Conservation (phyloP, 495 filamentous ascomycete genomes). For the Parathielavia appendiculata region DNA sequence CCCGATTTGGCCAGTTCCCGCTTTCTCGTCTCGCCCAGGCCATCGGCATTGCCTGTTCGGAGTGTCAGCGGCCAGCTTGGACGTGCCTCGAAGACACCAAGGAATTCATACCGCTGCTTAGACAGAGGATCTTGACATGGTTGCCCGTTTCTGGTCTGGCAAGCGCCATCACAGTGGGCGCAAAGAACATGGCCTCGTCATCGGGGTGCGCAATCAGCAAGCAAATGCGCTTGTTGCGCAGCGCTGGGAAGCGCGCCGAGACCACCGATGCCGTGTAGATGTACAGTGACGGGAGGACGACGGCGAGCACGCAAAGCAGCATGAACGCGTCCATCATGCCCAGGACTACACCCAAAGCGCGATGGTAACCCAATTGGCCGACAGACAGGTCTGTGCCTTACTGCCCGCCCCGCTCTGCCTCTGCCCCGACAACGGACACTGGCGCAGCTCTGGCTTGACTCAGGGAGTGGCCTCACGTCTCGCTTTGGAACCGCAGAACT, state of each 20-base stretch:
- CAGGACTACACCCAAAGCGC: neutral
- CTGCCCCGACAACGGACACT: too few species aligned
- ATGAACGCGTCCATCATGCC: constrained; percentile 28
- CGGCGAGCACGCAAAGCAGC: constrained; percentile 43
- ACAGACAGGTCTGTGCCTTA: neutral
- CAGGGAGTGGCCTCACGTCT: neutral
- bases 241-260: constrained; percentile 56
- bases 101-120: constrained; percentile 65
- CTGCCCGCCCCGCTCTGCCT: neutral
- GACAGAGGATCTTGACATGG: constrained; percentile 86
- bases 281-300: constrained; percentile 57
- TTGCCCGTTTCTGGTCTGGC: constrained; percentile 71
- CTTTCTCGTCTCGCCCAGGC: constrained; percentile 74
- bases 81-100: neutral
- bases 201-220: constrained; percentile 95
- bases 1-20: constrained; percentile 78
- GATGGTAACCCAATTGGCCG: neutral
- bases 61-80: neutral
- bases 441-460: neutral
- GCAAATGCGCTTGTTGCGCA: constrained; percentile 75
- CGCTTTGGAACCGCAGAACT: neutral
- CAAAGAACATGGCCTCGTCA: constrained; percentile 99
- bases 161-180: constrained; percentile 76
- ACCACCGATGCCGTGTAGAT: constrained; percentile 55
- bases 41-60: constrained; percentile 70